Conservation (phyloP, 2,329 filamentous ascomycete genomes). For the Verticillium longisporum region DNA sequence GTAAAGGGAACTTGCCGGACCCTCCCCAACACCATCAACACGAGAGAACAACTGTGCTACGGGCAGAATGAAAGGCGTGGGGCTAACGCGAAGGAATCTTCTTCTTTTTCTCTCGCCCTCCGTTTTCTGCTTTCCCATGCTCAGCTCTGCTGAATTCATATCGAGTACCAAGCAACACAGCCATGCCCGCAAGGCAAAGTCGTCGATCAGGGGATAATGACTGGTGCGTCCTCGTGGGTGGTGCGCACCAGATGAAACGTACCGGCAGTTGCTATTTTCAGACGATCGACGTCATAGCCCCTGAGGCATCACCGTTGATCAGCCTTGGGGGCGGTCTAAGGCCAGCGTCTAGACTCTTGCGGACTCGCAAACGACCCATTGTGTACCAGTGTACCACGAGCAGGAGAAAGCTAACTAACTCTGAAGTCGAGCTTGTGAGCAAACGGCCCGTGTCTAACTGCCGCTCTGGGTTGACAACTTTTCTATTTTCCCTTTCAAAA, state of each 20-base stretch:
- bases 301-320: neutral
- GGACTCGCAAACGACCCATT: too few relatives aligned
- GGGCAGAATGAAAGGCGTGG: neutral
- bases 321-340: too few relatives aligned
- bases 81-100: neutral
- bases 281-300: conserved; percentile 1
- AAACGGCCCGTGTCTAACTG: neutral
- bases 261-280: conserved; percentile 1
- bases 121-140: neutral
- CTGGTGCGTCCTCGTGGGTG: neutral
- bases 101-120: neutral
- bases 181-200: neutral
- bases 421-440: too few relatives aligned
- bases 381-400: too few relatives aligned
- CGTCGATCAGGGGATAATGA: neutral
- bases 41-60: neutral
- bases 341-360: neutral
- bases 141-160: neutral
- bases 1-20: neutral
- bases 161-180: neutral
- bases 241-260: neutral
- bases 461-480: neutral
- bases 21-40: neutral
- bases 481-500: too few relatives aligned
- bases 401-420: too few relatives aligned